A percentile compares a stretch with the other conserved stretches of the same genome.
Conservation (phyloP, 345 rosid genomes). For the Linum tenue region DNA sequence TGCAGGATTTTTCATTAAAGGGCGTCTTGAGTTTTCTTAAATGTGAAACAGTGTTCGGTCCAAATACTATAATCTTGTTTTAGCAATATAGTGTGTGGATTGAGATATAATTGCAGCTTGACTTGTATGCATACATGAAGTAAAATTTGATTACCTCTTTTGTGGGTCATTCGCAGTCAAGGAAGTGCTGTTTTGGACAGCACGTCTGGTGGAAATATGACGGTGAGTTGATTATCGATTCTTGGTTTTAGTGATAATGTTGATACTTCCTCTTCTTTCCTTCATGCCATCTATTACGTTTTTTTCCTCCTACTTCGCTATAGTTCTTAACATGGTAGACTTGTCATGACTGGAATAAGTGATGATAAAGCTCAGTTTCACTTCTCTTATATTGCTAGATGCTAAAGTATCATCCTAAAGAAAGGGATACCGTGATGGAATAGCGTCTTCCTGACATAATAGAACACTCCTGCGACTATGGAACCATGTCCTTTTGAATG, state of each 20-base stretch:
- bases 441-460: no score
- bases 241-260: not conserved
- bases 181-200: slow-evolving; percentile 74
- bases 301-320: no score
- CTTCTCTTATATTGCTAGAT: no score
- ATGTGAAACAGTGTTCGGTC: not conserved
- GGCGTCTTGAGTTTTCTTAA: not conserved
- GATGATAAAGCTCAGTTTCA: no score
- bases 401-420: no score
- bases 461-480: no score
- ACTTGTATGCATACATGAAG: not conserved
- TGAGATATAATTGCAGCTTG: not conserved
- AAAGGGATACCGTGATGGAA: no score
- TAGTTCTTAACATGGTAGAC: no score
- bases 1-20: slow-evolving; percentile 1
- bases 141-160: not conserved
- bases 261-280: no score
- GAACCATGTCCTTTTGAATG: no score
- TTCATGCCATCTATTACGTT: no score
- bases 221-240: slow-evolving; percentile 34
- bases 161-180: slow-evolving; percentile 42
- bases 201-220: slow-evolving; percentile 68
- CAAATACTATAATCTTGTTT: not conserved
- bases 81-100: not conserved
- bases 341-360: no score